phyloP scores from a whole-genome alignment of 179 eudicot genomes.

The Vitellaria paradoxa region DNA sequence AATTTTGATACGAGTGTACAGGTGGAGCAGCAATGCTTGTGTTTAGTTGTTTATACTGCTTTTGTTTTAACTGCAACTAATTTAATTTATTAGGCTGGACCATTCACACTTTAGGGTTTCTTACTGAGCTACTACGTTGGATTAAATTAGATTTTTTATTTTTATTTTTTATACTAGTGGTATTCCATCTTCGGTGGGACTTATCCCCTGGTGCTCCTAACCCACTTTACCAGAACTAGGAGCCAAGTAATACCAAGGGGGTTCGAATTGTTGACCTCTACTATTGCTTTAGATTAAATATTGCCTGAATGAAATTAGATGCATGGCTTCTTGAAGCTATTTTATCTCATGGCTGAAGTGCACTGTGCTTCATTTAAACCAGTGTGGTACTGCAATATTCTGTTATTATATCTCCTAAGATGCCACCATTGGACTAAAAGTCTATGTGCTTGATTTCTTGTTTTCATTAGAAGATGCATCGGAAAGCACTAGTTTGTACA shows the following conservation, averaged over 20 bases:
- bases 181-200: too few relatives aligned
- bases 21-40: neutral
- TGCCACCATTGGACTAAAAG: constrained; percentile 6
- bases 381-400: neutral
- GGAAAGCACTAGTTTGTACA: constrained; percentile 27
- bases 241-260: too few relatives aligned
- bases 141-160: neutral
- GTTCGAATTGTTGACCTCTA: too few relatives aligned
- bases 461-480: constrained; percentile 37
- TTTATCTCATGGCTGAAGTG: neutral
- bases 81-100: neutral
- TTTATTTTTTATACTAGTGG: too few relatives aligned
- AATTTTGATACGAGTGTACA: neutral
- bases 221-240: too few relatives aligned
- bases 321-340: neutral
- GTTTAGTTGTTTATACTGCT: neutral
- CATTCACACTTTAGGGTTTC: too few relatives aligned
- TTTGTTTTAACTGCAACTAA: neutral
- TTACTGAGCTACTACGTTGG: neutral
- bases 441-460: constrained; percentile 13
- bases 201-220: too few relatives aligned
- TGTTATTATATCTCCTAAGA: neutral
- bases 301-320: neutral
- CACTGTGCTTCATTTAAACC: neutral
- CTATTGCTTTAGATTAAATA: neutral